Conservation (phyloP, 2,329 filamentous ascomycete genomes). For the Didymella arachidicola region DNA sequence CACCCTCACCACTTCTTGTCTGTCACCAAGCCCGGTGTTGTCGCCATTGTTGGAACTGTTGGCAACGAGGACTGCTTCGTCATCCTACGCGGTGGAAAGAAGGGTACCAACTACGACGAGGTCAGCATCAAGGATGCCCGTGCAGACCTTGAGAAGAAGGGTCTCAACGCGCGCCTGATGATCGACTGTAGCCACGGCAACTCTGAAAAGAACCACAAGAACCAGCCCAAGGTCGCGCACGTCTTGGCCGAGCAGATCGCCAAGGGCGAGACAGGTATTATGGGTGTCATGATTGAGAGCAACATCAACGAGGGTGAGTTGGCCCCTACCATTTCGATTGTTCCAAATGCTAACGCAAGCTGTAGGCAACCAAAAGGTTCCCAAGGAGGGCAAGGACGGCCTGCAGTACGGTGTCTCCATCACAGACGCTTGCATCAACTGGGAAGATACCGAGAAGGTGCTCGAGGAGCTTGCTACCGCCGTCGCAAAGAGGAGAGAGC, state of each 20-base stretch:
- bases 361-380: slow-evolving; percentile 86
- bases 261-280: slow-evolving; percentile 82
- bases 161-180: slow-evolving; percentile 82
- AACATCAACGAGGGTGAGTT: slow-evolving; percentile 89
- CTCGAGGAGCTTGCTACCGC: slow-evolving; percentile 80
- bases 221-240: slow-evolving; percentile 92
- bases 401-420: slow-evolving; percentile 95
- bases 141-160: slow-evolving; percentile 76
- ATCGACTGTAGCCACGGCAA: slow-evolving; percentile 98
- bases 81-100: slow-evolving; percentile 89
- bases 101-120: slow-evolving; percentile 92
- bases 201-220: slow-evolving; percentile 94
- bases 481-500: slow-evolving; percentile 74
- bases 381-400: slow-evolving; percentile 80
- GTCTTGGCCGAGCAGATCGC: slow-evolving; percentile 84
- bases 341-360: slow-evolving; percentile 19
- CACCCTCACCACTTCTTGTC: slow-evolving; percentile 97
- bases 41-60: slow-evolving; percentile 90
- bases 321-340: not conserved
- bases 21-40: slow-evolving; percentile 94
- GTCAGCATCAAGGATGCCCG: slow-evolving; percentile 85
- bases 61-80: slow-evolving; percentile 98
- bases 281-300: slow-evolving; percentile 99
- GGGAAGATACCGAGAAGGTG: slow-evolving; percentile 85
- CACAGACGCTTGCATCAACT: slow-evolving; percentile 95